A percentile compares a stretch with the other conserved stretches of the same genome.
Conservation (phyloP, 2,329 filamentous ascomycete genomes). For the Claviceps fusiformis region DNA sequence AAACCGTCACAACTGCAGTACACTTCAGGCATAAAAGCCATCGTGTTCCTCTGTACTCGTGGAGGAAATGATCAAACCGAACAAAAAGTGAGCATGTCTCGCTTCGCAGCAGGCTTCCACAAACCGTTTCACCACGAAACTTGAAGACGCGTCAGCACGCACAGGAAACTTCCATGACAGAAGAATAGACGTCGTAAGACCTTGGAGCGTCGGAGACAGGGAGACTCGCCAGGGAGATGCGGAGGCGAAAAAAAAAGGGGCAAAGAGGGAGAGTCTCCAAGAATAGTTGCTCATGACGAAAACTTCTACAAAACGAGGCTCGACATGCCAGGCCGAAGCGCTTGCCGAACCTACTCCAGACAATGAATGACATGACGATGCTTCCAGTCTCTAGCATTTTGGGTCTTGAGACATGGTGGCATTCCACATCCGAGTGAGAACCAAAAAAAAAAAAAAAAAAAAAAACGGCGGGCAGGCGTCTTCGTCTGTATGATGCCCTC, state of each 20-base stretch:
- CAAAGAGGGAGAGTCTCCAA: neutral
- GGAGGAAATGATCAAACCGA: neutral
- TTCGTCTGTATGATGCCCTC: neutral
- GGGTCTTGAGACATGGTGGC: neutral
- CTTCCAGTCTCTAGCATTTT: neutral
- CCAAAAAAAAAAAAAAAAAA: neutral
- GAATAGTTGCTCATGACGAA: no score
- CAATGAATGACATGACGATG: no score
- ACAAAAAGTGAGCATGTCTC: neutral
- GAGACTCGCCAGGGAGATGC: neutral
- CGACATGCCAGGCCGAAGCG: neutral
- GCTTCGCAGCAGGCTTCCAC: neutral
- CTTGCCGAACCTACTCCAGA: neutral
- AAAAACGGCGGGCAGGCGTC: neutral
- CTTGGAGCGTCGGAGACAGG: neutral
- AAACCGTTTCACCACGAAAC: neutral
- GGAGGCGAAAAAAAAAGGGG: no score
- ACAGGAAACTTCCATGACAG: neutral
- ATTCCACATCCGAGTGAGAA: neutral
- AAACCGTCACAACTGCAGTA: neutral
- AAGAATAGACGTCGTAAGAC: neutral
- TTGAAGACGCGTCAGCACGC: neutral
- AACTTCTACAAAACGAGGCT: neutral
- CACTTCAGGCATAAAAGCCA: neutral
- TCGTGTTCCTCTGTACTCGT: neutral